phyloP scores from a whole-genome alignment of 192 early-diverging fungal species.

The Spizellomyces sp. region DNA sequence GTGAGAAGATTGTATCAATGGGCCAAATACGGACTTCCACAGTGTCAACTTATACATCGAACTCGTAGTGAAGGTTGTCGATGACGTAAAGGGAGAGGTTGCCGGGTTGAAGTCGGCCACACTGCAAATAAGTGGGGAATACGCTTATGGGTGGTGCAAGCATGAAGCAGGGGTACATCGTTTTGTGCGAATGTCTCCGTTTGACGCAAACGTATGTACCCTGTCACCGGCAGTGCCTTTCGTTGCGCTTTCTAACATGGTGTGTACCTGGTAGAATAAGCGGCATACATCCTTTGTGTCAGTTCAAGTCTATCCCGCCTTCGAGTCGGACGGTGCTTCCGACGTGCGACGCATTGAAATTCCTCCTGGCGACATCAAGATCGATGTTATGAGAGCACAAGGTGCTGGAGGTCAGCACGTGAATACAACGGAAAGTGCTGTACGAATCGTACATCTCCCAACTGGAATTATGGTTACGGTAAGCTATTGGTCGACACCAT shows the following conservation, averaged over 20 bases:
- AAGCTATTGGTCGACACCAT: not conserved
- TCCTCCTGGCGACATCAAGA: constrained; percentile 48
- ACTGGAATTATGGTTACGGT: constrained; percentile 84
- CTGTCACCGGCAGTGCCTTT: not conserved
- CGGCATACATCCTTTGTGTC: constrained; percentile 65
- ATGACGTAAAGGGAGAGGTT: constrained; percentile 45
- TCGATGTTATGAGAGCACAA: constrained; percentile 57
- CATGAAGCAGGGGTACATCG: constrained; percentile 57
- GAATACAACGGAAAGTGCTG: constrained; percentile 93
- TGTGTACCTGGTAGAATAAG: constrained; percentile 22
- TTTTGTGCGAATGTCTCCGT: constrained; percentile 56
- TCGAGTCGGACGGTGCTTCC: constrained; percentile 19
- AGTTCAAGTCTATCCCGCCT: constrained; percentile 44
- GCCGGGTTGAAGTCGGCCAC: constrained; percentile 49
- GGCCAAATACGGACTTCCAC: not conserved
- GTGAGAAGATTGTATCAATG: constrained; percentile 4
- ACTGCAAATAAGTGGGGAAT: constrained; percentile 48
- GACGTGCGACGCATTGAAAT: constrained; percentile 39
- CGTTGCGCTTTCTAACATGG: not conserved
- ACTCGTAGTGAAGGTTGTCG: constrained; percentile 34
- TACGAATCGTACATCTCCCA: constrained; percentile 90
- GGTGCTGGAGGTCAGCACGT: constrained; percentile 78
- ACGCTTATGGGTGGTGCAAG: constrained; percentile 56
- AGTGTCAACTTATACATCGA: not conserved
- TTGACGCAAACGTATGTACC: constrained; percentile 39